Evolutionary conservation across 2,329 filamentous ascomycete species (phyloP).

Genomic region (Ophiostoma ips): DNA sequence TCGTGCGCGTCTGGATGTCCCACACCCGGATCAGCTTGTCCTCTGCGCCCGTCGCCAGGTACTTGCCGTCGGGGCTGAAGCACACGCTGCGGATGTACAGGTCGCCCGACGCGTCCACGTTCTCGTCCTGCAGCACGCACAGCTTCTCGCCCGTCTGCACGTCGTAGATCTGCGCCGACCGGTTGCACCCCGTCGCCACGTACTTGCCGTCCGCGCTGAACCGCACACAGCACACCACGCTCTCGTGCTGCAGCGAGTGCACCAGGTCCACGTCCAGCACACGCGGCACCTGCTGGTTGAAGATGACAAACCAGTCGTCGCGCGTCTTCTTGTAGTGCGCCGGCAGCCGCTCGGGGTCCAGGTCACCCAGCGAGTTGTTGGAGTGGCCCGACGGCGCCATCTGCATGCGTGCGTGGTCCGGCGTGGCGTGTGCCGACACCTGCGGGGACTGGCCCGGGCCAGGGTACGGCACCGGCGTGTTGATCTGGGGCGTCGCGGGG

Average conservation of each 20-base stretch:
- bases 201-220: constrained; percentile 95
- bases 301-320: constrained; percentile 90
- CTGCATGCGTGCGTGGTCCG: constrained; percentile 45
- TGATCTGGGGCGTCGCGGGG: constrained; percentile 84
- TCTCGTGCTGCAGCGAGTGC: constrained; percentile 85
- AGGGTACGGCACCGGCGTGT: constrained; percentile 73
- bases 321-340: constrained; percentile 80
- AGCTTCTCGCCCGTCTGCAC: constrained; percentile 77
- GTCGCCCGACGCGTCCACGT: constrained; percentile 75
- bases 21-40: constrained; percentile 96
- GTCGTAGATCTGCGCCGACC: constrained; percentile 98
- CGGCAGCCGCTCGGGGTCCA: constrained; percentile 75
- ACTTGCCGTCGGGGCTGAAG: constrained; percentile 93
- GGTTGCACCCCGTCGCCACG: constrained; percentile 91
- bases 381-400: constrained; percentile 36
- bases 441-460: constrained; percentile 74
- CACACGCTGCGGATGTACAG: constrained; percentile 96
- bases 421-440: constrained; percentile 65
- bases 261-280: constrained; percentile 87
- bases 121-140: constrained; percentile 79
- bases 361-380: constrained; percentile 61
- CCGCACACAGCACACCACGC: constrained; percentile 93
- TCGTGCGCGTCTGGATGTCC: constrained; percentile 74
- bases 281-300: constrained; percentile 83
- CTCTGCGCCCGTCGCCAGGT: constrained; percentile 88